These are phyloP conservation scores for Kwoniella dendrophila DNA, from an alignment of 768 basidiomycete species.

Conservation along the genomic window DNA sequence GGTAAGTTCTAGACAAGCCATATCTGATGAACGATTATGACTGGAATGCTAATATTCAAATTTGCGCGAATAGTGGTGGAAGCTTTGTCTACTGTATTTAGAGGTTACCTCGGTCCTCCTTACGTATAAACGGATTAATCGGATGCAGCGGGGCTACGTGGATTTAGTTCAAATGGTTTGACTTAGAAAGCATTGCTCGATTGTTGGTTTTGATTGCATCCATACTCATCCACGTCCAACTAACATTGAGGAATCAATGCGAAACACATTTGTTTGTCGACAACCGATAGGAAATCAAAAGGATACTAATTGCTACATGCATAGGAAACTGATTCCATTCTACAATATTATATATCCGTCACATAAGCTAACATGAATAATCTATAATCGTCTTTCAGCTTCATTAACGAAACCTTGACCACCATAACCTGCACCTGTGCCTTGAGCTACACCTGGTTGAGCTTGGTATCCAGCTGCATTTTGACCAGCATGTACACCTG, in stretches of 20 bases:
- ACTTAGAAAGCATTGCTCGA: no score
- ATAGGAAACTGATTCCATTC: neutral
- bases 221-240: no score
- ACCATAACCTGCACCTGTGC: constrained; percentile 9
- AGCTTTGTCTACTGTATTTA: constrained; percentile 51
- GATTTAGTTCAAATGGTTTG: no score
- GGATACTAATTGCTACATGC: constrained; percentile 9
- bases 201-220: no score
- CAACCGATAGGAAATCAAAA: no score
- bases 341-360: neutral
- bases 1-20: no score
- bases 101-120: constrained; percentile 53
- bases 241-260: no score
- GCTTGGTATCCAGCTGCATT: constrained; percentile 14
- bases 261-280: no score
- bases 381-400: constrained; percentile 15
- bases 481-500: constrained; percentile 7
- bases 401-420: constrained; percentile 9
- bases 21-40: no score
- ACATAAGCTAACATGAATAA: constrained; percentile 7
- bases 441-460: neutral
- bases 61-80: constrained; percentile 46
- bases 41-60: neutral
- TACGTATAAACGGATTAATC: constrained; percentile 33
- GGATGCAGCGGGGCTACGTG: neutral